Evolutionary conservation across 139 green algal species (phyloP).

Genomic region (Picochlorum costavermella): DNA sequence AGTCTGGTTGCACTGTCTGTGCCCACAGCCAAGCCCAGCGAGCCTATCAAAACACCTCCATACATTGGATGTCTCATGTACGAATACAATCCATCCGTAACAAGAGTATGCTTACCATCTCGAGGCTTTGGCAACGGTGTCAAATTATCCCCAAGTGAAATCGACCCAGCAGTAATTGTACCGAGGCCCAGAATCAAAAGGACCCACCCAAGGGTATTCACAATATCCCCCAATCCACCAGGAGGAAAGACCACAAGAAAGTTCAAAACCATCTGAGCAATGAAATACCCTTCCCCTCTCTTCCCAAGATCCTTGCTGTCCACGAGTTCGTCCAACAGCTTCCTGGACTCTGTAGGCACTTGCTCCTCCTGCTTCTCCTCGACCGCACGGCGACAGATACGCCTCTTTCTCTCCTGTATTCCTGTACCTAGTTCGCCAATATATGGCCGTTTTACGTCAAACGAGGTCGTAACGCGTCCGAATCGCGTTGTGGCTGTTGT

Average conservation of each 20-base stretch:
- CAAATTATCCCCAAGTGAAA: slow-evolving; percentile 6
- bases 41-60: slow-evolving; percentile 3
- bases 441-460: too few relatives aligned
- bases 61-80: slow-evolving; percentile 10
- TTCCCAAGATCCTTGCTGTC: slow-evolving; percentile 2
- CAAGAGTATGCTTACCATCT: slow-evolving; percentile 5
- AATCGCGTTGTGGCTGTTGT: too few relatives aligned
- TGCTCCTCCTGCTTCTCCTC: too few relatives aligned
- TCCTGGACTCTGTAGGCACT: slow-evolving; percentile 4
- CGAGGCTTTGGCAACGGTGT: slow-evolving; percentile 9
- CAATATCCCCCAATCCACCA: slow-evolving; percentile 6
- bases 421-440: too few relatives aligned
- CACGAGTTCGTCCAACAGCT: slow-evolving; percentile 9
- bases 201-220: background rate
- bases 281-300: slow-evolving; percentile 2
- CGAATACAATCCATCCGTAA: slow-evolving; percentile 3
- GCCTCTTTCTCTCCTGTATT: too few relatives aligned
- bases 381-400: too few relatives aligned
- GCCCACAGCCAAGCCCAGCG: slow-evolving; percentile 1
- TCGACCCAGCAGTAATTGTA: slow-evolving; percentile 3
- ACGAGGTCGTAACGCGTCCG: too few relatives aligned
- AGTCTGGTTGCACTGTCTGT: slow-evolving; percentile 1
- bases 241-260: slow-evolving; percentile 10
- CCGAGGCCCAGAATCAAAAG: slow-evolving; percentile 1
- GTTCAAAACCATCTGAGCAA: slow-evolving; percentile 1